Evolutionary conservation across 352 stramenopile species (phyloP), one percentile per base, ranked within the genome.

Genomic region (Phytophthora litchii): DNA sequence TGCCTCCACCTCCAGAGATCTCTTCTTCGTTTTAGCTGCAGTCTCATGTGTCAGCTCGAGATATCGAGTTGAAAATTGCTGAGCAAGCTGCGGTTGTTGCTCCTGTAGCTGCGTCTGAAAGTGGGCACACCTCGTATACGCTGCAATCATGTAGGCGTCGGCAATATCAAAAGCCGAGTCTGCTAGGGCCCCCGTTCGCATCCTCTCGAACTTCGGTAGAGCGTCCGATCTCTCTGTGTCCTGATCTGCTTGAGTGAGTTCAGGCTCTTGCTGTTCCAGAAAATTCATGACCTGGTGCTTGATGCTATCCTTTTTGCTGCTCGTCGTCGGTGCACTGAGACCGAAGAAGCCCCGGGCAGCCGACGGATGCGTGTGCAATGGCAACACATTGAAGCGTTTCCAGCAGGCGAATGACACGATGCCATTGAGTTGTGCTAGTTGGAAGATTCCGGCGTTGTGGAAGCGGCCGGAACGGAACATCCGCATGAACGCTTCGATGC

Each of bases 401-500:
- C 82, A 91, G 57, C 76, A 88, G 10, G 74, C 62, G 65, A 88
- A 95, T 36, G 82, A 92, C 36, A 93, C 84, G 46, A 93, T 88
- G 36, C 82, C 86, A 40, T 95, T 95, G 48, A 95, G 81, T 60
- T 95, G 86, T 23, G 84, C 86, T 27, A 95, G 65, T 56, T 95
- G 86, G 66, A 95, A 92, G 25, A 95, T 81, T 38, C 86, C 86
- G 50, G 87, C 85, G 60, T 88, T 92, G 72, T 95, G 80, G 66
- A 89, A 90, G 29, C 67, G 58, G 0, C 86, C 86, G 14, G 80
- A 78, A 51, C 76, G 72, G 65, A 89, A 95, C 76, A 88, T 89
- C 45, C 84, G 78, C 76, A 95, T 83, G 54, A 94, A 95, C 34
- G 89, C 86, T 69, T 95, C 86, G 47, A 95, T 88, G 46, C 86